Evolutionary conservation across 2,329 filamentous ascomycete species (phyloP).

Genomic region (Rugonectria rugulosa): DNA sequence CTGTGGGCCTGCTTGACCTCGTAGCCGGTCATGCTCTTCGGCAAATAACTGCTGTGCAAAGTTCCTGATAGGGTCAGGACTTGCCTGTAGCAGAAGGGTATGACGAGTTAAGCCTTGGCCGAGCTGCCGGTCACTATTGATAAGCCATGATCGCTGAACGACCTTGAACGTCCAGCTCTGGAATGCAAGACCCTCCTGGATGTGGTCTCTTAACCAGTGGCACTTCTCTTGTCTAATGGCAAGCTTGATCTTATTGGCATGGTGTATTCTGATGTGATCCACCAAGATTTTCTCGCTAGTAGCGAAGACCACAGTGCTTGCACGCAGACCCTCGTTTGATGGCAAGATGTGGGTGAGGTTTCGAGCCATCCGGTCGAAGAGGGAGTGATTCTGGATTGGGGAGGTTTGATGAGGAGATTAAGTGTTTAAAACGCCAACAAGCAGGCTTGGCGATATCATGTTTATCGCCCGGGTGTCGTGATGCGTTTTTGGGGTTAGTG

Average conservation of each 20-base stretch:
- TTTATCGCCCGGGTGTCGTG: not conserved
- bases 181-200: not conserved
- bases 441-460: not conserved
- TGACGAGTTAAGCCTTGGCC: not conserved
- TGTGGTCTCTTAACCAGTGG: not conserved
- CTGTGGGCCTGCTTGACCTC: not conserved
- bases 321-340: not conserved
- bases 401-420: slow-evolving; percentile 1
- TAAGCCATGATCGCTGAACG: not conserved
- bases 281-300: not conserved
- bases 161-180: not conserved
- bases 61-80: not conserved
- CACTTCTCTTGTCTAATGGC: not conserved
- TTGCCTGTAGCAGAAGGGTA: not conserved
- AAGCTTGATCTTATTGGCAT: not conserved
- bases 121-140: not conserved
- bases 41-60: not conserved
- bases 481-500: not conserved
- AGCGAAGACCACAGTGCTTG: slow-evolving; percentile 7
- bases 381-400: not conserved
- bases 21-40: not conserved
- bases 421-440: not conserved
- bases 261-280: not conserved
- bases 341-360: slow-evolving; percentile 1
- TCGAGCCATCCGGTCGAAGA: not conserved